phyloP scores from a whole-genome alignment of 2,329 filamentous ascomycete species.

The Colletotrichum magnum region DNA sequence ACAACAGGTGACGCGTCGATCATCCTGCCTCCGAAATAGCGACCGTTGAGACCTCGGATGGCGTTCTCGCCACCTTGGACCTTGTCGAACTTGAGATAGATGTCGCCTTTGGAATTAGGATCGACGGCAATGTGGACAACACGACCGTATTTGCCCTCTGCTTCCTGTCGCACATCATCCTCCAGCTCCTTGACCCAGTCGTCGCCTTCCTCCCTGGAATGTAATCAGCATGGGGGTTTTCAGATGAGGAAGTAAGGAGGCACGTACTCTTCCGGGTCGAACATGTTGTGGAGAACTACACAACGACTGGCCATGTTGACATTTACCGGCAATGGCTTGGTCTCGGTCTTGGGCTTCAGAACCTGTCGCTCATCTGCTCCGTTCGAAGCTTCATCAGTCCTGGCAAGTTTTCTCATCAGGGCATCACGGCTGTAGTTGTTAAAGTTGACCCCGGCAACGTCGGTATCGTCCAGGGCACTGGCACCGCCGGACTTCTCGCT shows the following conservation, averaged over 20 bases:
- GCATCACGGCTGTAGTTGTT: slow-evolving; percentile 99
- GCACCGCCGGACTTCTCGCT: slow-evolving; percentile 92
- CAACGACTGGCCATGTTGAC: slow-evolving; percentile 95
- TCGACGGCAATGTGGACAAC: slow-evolving; percentile 98
- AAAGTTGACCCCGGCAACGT: slow-evolving; percentile 99
- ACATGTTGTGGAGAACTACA: slow-evolving; percentile 95
- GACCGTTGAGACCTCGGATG: slow-evolving; percentile 96
- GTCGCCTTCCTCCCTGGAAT: slow-evolving; percentile 83
- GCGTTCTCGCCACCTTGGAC: slow-evolving; percentile 96
- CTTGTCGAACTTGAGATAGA: slow-evolving; percentile 98
- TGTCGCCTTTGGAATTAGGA: slow-evolving; percentile 93
- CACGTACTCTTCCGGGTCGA: slow-evolving; percentile 90
- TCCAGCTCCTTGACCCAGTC: slow-evolving; percentile 94
- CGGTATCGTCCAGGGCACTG: slow-evolving; percentile 95
- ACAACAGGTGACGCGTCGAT: slow-evolving; percentile 97
- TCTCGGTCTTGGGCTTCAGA: slow-evolving; percentile 83
- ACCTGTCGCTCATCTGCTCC: slow-evolving; percentile 79
- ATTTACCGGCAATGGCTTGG: slow-evolving; percentile 84
- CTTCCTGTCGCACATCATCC: slow-evolving; percentile 92
- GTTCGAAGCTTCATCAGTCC: slow-evolving; percentile 85
- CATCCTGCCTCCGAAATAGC: slow-evolving; percentile 93
- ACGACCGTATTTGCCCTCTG: slow-evolving; percentile 94
- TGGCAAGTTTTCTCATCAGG: slow-evolving; percentile 97
- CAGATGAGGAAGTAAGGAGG: neutral
- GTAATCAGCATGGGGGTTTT: slow-evolving; percentile 49